Evolutionary conservation across 345 rosid genomes (phyloP).

Genomic region (Euclidium syriacum): DNA sequence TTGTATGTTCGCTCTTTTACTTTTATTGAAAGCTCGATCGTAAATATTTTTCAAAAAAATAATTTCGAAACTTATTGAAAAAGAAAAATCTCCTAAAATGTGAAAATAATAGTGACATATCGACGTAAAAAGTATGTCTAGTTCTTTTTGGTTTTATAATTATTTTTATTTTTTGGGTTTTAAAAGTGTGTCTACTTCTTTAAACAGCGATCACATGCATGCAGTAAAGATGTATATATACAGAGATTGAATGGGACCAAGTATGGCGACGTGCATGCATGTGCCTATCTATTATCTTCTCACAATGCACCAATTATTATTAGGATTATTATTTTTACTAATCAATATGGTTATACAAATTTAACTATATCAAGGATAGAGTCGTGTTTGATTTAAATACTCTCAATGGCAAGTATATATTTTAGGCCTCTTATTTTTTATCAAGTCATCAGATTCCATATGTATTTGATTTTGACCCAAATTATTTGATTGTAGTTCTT

Average conservation of each 20-base stretch:
- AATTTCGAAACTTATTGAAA: not conserved
- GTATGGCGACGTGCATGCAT: conserved; percentile 22
- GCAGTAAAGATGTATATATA: not conserved
- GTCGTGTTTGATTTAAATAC: conserved; percentile 5
- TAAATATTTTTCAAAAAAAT: not conserved
- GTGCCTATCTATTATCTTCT: conserved; percentile 7
- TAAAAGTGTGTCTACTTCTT: conserved; percentile 18
- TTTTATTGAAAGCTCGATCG: conserved; percentile 4
- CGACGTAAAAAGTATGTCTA: conserved; percentile 11
- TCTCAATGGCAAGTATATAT: no score
- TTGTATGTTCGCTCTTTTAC: conserved; percentile 9
- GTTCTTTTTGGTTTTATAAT: no score
- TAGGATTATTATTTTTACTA: not conserved
- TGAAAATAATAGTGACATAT: conserved; percentile 26
- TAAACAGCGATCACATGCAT: conserved; percentile 24
- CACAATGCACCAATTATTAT: conserved; percentile 13
- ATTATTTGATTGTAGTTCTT: no score
- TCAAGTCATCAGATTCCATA: no score
- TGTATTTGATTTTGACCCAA: no score
- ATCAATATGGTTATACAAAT: not conserved
- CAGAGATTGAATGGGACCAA: conserved; percentile 19
- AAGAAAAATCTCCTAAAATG: not conserved
- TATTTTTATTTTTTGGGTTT: no score
- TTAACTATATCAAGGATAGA: not conserved
- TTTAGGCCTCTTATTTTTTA: no score